Base-by-base conservation (phyloP, 768 basidiomycete species). In the Trametes coccinea region DNA sequence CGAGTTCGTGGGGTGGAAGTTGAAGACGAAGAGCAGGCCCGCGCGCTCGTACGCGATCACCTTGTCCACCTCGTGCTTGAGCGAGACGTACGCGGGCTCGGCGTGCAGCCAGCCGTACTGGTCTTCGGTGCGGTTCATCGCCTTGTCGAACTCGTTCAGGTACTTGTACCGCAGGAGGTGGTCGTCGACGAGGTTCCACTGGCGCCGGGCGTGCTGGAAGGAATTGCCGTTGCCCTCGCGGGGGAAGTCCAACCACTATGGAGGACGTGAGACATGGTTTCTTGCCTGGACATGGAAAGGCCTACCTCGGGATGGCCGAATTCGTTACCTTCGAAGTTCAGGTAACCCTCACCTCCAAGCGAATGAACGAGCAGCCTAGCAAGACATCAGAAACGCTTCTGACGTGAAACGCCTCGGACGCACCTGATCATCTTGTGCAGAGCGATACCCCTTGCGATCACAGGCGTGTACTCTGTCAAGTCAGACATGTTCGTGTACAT, bases 401-500 rank as follows among this genome's bases (percentile, higher is more conserved):
- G n/a, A n/a, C n/a, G n/a, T n/a, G n/a, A n/a, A n/a, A 34, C 33
- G 13, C 30, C 27, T 80, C 47, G 65, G 5, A 51, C 57, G 49
- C n/a, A 94, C 95, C 96, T 82, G 71, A 99, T 98, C 88, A 98
- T 90, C 79, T 99, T 99, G 79, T 99, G 97, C 66, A 99, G 76
- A 6, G 94, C 87, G 30, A 99, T 72, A 40, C 97, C 97, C 58
- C 97, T 85, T 53, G 96, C 81, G 67, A 99, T 86, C 65, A 92
- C 72, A 6, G 92, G 86, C 5, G 97, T 98, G 78, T 93, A 78
- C 40, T 86, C 84, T 2, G 88, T 79, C 61, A 95, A 41, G 71
- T 94, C 90, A 30, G 93, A 95, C 96, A 98, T 98, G 75, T 95
- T 82, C 86, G 68, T 80, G 95, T 95, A 98, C 97, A 99, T 99